phyloP scores from a whole-genome alignment of 2,329 filamentous ascomycete genomes.

The Celoporthe dispersa region DNA sequence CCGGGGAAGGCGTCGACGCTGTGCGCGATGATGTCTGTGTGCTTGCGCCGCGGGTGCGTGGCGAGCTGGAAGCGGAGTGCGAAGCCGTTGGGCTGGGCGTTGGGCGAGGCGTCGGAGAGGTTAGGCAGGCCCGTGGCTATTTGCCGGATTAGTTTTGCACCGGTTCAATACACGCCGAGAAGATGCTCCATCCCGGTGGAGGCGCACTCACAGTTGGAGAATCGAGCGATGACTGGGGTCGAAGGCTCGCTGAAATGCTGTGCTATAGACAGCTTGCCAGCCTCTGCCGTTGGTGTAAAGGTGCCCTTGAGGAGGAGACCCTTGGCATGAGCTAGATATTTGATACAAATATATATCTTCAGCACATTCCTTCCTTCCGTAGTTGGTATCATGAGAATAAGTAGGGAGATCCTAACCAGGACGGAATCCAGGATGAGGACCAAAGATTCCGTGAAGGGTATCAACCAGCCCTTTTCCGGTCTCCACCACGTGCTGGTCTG shows the following conservation, averaged over 20 bases:
- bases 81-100: constrained; percentile 53
- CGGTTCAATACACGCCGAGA: not conserved
- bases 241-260: constrained; percentile 51
- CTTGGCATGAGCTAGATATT: constrained; percentile 52
- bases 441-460: constrained; percentile 43
- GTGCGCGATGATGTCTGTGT: constrained; percentile 62
- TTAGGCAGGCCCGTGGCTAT: constrained; percentile 52
- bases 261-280: constrained; percentile 49
- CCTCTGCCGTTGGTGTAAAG: constrained; percentile 53
- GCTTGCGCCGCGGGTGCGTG: constrained; percentile 44
- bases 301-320: constrained; percentile 55
- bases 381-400: too few species aligned
- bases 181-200: not conserved
- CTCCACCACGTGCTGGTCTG: constrained; percentile 43
- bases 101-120: constrained; percentile 53
- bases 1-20: constrained; percentile 57
- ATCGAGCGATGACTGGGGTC: constrained; percentile 53
- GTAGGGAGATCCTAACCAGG: constrained; percentile 38
- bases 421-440: constrained; percentile 45
- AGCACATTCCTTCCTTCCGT: not conserved
- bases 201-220: constrained; percentile 45
- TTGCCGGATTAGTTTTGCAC: not conserved
- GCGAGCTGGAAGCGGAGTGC: constrained; percentile 53
- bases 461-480: constrained; percentile 43
- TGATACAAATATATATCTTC: not conserved